Percentiles rank a stretch among this genome's conserved stretches.
Conservation (phyloP, 768 basidiomycete species). For the Mycena leptocephala region DNA sequence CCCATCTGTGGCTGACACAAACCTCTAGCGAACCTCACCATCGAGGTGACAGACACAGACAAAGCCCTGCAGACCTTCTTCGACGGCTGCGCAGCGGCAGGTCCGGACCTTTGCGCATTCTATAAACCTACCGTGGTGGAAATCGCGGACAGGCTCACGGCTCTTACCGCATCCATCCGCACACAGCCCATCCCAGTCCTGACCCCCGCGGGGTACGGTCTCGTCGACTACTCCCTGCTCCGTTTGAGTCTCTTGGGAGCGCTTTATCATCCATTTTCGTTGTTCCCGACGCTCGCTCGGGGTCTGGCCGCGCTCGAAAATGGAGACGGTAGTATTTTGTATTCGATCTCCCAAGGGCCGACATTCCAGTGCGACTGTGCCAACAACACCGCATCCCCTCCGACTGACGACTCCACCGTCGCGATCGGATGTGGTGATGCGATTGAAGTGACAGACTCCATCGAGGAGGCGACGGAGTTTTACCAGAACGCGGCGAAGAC, state of each 20-base stretch:
- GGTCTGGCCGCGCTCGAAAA: slow-evolving; percentile 44
- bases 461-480: slow-evolving; percentile 28
- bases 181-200: too few species aligned
- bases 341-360: slow-evolving; percentile 5
- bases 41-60: slow-evolving; percentile 43
- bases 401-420: neutral
- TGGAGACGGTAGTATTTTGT: slow-evolving; percentile 42
- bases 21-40: slow-evolving; percentile 33
- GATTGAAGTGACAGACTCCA: slow-evolving; percentile 30
- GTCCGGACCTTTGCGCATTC: slow-evolving; percentile 42
- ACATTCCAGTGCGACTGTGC: slow-evolving; percentile 15
- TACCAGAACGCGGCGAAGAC: slow-evolving; percentile 25
- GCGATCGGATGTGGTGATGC: slow-evolving; percentile 41
- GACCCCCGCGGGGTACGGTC: too few species aligned
- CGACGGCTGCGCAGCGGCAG: slow-evolving; percentile 40
- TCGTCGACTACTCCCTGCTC: slow-evolving; percentile 38
- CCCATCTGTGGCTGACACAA: neutral
- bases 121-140: slow-evolving; percentile 37
- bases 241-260: slow-evolving; percentile 37
- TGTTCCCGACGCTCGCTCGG: slow-evolving; percentile 32
- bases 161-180: slow-evolving; percentile 35
- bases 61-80: slow-evolving; percentile 42
- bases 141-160: slow-evolving; percentile 36
- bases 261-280: slow-evolving; percentile 42
- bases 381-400: slow-evolving; percentile 8